Conservation (phyloP, 129 eudicot species). For the Saussurea involucrata region DNA sequence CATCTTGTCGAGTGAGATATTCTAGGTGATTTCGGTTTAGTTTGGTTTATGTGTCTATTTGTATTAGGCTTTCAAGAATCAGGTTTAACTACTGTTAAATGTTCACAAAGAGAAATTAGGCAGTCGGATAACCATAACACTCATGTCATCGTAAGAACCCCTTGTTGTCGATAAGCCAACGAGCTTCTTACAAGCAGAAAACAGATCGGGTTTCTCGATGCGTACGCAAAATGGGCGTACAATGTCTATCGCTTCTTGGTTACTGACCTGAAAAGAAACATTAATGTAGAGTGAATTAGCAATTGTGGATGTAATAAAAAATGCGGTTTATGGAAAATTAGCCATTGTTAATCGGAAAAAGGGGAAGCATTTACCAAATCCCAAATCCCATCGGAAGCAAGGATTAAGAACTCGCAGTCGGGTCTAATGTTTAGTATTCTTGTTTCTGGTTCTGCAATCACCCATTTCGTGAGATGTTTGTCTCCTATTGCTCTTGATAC, state of each 20-base stretch:
- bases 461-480: conserved; percentile 67
- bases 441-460: conserved; percentile 79
- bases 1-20: not conserved
- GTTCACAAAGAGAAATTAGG: conserved; percentile 31
- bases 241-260: conserved; percentile 82
- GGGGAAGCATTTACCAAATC: conserved; percentile 50
- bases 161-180: conserved; percentile 55
- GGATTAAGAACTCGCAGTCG: conserved; percentile 69
- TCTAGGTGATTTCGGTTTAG: not conserved
- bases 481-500: conserved; percentile 90
- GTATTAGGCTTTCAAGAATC: not conserved
- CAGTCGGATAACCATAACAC: conserved; percentile 64
- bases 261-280: conserved; percentile 54
- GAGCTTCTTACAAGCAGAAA: conserved; percentile 73
- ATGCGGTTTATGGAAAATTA: not conserved
- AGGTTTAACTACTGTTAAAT: not conserved
- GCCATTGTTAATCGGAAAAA: not conserved
- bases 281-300: conserved; percentile 4
- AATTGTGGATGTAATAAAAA: not conserved
- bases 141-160: conserved; percentile 77
- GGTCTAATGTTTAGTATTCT: conserved; percentile 39
- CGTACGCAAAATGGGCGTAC: conserved; percentile 45
- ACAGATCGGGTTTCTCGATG: conserved; percentile 28
- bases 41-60: not conserved
- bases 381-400: conserved; percentile 97